A percentile compares a stretch with the other conserved stretches of the same genome.
These are phyloP conservation scores for Hypholoma sublateritium DNA, from an alignment of 768 basidiomycete genomes.

Conservation along the genomic window DNA sequence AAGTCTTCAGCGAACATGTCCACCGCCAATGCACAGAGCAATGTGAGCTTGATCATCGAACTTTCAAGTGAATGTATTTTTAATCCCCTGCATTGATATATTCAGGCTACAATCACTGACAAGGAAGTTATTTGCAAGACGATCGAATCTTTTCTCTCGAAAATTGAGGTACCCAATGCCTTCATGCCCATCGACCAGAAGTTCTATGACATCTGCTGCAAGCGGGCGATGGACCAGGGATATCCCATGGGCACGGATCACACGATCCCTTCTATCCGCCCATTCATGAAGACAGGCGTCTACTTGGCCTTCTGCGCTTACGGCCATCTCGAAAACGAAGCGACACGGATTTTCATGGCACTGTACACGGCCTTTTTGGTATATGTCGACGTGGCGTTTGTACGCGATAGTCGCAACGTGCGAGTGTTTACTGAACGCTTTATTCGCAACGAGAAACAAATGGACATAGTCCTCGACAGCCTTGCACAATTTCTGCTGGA, in stretches of 20 bases:
- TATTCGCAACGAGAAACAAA: neutral
- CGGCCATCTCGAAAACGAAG: neutral
- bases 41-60: too few species aligned
- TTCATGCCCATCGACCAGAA: neutral
- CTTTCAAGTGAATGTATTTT: too few species aligned
- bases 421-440: neutral
- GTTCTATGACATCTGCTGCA: neutral
- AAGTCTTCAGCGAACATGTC: too few species aligned
- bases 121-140: too few species aligned
- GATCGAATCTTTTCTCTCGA: neutral
- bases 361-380: neutral
- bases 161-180: neutral
- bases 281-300: neutral
- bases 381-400: neutral
- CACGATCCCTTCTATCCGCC: neutral
- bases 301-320: neutral
- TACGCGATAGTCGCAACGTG: neutral
- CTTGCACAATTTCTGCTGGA: neutral
- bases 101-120: too few species aligned
- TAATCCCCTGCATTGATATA: too few species aligned
- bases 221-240: neutral
- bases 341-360: neutral
- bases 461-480: neutral
- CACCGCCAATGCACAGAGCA: too few species aligned
- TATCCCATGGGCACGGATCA: neutral